These are phyloP conservation scores for Kodamaea jinghongensis DNA, from an alignment of 805 yeast genomes.

Conservation along the genomic window DNA sequence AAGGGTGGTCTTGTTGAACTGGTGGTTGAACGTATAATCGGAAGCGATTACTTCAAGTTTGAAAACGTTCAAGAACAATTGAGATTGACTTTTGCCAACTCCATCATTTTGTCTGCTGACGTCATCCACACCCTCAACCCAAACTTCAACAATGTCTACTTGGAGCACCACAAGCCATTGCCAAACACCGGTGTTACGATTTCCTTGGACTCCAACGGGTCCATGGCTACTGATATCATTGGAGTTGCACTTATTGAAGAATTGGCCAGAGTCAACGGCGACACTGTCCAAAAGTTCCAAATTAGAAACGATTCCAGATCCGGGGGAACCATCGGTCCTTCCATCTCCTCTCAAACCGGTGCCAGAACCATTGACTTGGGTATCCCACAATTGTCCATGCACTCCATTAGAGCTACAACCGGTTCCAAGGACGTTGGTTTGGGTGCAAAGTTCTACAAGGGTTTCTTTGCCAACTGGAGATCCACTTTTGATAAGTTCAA, in stretches of 20 bases:
- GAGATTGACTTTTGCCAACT: slow-evolving; percentile 60
- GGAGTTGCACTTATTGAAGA: slow-evolving; percentile 70
- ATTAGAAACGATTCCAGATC: slow-evolving; percentile 81
- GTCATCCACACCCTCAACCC: slow-evolving; percentile 83
- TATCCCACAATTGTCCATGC: slow-evolving; percentile 83
- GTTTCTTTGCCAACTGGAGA: slow-evolving; percentile 70
- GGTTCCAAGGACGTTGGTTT: slow-evolving; percentile 77
- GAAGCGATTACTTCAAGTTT: slow-evolving; percentile 23
- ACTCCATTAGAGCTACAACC: slow-evolving; percentile 75
- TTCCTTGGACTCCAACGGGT: slow-evolving; percentile 74
- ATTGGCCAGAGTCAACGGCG: slow-evolving; percentile 62
- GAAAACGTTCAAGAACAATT: slow-evolving; percentile 26
- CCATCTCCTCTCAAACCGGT: slow-evolving; percentile 60
- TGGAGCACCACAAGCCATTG: slow-evolving; percentile 75
- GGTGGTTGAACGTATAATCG: slow-evolving; percentile 55
- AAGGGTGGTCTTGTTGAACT: slow-evolving; percentile 70
- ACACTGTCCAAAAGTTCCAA: slow-evolving; percentile 76
- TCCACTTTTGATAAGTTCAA: slow-evolving; percentile 51
- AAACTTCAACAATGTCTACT: slow-evolving; percentile 63
- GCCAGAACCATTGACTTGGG: slow-evolving; percentile 80
- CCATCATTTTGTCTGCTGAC: slow-evolving; percentile 79
- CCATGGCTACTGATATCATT: slow-evolving; percentile 78
- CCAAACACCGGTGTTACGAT: slow-evolving; percentile 76
- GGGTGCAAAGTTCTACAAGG: slow-evolving; percentile 68
- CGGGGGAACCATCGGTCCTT: slow-evolving; percentile 89